A percentile compares a stretch with the other conserved stretches of the same genome.
phyloP scores from a whole-genome alignment of 2,329 filamentous ascomycete genomes.

The Apiospora koreana region DNA sequence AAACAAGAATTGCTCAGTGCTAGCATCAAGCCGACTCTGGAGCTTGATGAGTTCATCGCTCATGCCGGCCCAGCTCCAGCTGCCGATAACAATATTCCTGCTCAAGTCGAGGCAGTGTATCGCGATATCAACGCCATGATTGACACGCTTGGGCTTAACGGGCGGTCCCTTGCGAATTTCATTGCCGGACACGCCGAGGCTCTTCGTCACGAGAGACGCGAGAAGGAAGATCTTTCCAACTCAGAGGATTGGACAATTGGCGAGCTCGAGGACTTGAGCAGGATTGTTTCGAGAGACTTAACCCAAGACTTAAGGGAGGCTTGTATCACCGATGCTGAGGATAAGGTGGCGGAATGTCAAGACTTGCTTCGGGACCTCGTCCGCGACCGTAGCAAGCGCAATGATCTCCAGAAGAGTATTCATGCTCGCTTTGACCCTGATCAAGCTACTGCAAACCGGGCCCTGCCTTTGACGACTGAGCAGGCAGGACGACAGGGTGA shows the following conservation, averaged over 20 bases:
- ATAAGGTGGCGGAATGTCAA: conserved; percentile 68
- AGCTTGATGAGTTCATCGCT: conserved; percentile 68
- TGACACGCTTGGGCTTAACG: conserved; percentile 86
- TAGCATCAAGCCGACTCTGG: conserved; percentile 61
- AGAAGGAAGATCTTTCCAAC: conserved; percentile 68
- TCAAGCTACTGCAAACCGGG: conserved; percentile 62
- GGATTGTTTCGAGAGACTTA: conserved; percentile 65
- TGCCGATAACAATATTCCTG: conserved; percentile 58
- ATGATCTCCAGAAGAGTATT: conserved; percentile 77
- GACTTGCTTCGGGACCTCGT: conserved; percentile 70
- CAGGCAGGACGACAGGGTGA: conserved; percentile 83
- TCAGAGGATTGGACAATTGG: conserved; percentile 72
- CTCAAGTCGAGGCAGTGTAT: conserved; percentile 68
- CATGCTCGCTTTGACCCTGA: conserved; percentile 68
- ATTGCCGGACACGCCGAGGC: conserved; percentile 65
- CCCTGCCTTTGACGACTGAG: conserved; percentile 79
- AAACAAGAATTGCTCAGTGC: conserved; percentile 63
- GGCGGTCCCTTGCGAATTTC: conserved; percentile 63
- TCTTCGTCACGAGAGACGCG: conserved; percentile 53
- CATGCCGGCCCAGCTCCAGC: conserved; percentile 56
- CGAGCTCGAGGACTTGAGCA: conserved; percentile 70
- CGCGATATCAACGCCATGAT: conserved; percentile 92
- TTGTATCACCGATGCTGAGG: conserved; percentile 66
- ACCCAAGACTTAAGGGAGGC: conserved; percentile 65
- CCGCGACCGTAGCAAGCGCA: conserved; percentile 72